A percentile compares a stretch with the other conserved stretches of the same genome.
Conservation (phyloP, 202 grass and related monocot genomes). For the Carex sylvatica region DNA sequence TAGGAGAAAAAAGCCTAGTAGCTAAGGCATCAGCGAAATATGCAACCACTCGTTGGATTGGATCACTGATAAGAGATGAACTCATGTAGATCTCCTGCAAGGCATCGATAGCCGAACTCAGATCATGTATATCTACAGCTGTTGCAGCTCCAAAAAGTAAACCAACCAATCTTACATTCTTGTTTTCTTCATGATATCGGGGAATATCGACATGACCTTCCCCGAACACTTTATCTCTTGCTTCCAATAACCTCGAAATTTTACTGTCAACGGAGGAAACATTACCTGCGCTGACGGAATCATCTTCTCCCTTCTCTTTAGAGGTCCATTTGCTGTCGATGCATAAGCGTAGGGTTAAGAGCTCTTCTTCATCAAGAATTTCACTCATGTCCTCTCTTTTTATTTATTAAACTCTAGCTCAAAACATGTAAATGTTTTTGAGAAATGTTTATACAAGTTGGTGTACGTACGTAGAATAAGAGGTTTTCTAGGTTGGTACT, state of each 20-base stretch:
- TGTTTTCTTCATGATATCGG: background rate
- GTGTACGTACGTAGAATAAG: background rate
- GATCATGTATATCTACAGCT: conserved; percentile 32
- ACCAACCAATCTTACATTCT: conserved; percentile 35
- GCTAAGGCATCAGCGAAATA: conserved; percentile 61
- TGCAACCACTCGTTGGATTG: conserved; percentile 51
- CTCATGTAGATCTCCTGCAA: conserved; percentile 51
- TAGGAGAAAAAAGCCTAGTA: conserved; percentile 27
- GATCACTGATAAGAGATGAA: conserved; percentile 44
- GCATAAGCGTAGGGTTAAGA: conserved; percentile 51
- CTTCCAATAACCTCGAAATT: conserved; percentile 35
- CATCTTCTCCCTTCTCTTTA: conserved; percentile 37
- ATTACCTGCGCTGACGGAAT: background rate
- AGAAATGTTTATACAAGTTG: background rate
- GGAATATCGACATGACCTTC: background rate
- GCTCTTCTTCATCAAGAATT: conserved; percentile 17
- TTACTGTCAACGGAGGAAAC: conserved; percentile 10
- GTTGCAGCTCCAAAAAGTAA: conserved; percentile 44
- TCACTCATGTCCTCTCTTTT: conserved; percentile 14
- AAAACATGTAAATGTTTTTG: background rate
- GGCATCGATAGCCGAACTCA: conserved; percentile 26
- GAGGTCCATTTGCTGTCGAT: conserved; percentile 23
- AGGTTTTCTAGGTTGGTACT: background rate
- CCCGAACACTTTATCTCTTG: conserved; percentile 37
- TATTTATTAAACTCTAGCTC: background rate